Evolutionary conservation across 257 asterid genomes (phyloP), one percentile per base, ranked within the genome.

Genomic region (Penstemon eatonii): DNA sequence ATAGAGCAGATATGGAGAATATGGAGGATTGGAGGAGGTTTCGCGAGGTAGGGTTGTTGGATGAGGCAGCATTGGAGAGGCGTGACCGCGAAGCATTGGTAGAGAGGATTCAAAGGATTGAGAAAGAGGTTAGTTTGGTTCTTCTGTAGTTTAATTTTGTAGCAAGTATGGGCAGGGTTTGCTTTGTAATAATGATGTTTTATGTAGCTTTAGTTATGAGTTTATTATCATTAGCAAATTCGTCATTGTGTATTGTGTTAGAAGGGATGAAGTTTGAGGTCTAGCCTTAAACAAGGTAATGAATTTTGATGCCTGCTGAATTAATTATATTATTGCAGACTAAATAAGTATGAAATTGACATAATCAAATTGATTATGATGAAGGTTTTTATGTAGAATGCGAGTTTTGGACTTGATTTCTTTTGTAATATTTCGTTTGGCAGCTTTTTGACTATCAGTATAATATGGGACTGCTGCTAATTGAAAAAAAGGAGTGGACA

Each of bases 11-110:
- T 55, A 25, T 52, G 75, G 96, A 86, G 62, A 85, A 83, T 71
- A 77, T 79, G 89, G 98, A 90, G 56, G 98, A 92, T 77, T 92
- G 98, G 98, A 81, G 82, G 74, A 80, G 93, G 80, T 84, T 92
- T 74, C 77, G 79, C 52, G 95, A 90, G 75, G 95, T 67, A 33
- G 98, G 98, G 33, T 75, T 92, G 78, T 79, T 92, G 78, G 91
- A 90, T 67, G 95, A 87, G 84, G 84, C 79, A 38, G 71, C 84
- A 0, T 50, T 89, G 84, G 91, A 86, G 85, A 80, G 76, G 83
- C 87, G 97, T 8, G 96, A 92, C 70, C 83, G 82, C 8, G 87
- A 87, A 71, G 98, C 96, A 4, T 42, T 85, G 72, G 36, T 58
- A 55, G 89, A 81, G 78, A 85, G 79, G 73, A 54, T 78, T 54